Percentiles rank a stretch among this genome's conserved stretches.
Evolutionary conservation across 495 filamentous ascomycete species (phyloP).

Genomic region (Daldinia concentrica): DNA sequence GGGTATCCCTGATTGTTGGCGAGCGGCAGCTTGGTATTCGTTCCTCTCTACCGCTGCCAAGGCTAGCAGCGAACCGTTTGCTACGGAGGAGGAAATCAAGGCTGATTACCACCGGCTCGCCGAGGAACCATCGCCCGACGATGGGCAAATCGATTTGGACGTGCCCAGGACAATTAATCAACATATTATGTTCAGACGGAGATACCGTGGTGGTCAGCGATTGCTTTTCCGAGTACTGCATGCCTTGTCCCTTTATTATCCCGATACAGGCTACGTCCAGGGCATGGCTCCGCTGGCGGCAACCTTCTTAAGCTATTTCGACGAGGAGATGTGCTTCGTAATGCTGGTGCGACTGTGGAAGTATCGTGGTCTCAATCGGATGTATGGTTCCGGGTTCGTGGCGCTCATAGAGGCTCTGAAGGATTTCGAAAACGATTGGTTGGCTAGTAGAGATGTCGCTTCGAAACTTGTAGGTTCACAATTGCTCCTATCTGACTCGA

Average conservation of each 20-base stretch:
- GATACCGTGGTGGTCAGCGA: conserved; percentile 91
- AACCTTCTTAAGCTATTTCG: conserved; percentile 94
- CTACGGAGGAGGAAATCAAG: conserved; percentile 76
- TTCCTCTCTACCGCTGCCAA: conserved; percentile 89
- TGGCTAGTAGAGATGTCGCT: conserved; percentile 77
- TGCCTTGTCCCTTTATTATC: conserved; percentile 88
- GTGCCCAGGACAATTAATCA: conserved; percentile 94
- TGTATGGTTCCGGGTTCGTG: conserved; percentile 85
- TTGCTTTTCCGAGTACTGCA: conserved; percentile 94
- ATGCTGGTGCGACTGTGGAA: conserved; percentile 95
- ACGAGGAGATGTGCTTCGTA: conserved; percentile 92
- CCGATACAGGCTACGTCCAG: conserved; percentile 94
- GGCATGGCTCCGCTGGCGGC: conserved; percentile 96
- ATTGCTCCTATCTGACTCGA: background rate
- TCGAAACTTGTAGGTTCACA: conserved; percentile 74
- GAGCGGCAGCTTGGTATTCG: conserved; percentile 91
- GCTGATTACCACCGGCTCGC: conserved; percentile 74
- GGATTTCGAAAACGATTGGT: conserved; percentile 89
- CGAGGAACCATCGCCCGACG: conserved; percentile 79
- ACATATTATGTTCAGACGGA: conserved; percentile 95
- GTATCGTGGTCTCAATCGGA: conserved; percentile 80
- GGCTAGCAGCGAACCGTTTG: conserved; percentile 61
- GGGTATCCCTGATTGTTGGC: conserved; percentile 96
- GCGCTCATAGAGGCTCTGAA: conserved; percentile 88
- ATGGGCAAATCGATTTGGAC: conserved; percentile 97